Evolutionary conservation across 331 rosid species (phyloP).

Genomic region (Saraca asoca): DNA sequence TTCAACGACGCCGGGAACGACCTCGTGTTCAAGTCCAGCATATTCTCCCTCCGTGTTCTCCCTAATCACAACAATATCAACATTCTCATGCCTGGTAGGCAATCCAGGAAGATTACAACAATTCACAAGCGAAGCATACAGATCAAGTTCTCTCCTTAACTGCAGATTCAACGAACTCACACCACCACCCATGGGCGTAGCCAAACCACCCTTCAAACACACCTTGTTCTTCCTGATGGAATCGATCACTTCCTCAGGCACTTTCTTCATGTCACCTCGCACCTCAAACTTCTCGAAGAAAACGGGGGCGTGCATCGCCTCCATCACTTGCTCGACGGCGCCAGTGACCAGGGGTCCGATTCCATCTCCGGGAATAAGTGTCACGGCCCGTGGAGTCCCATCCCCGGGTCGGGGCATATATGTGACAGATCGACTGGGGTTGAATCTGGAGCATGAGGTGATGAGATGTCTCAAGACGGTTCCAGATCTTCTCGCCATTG

Average conservation of each 20-base stretch:
- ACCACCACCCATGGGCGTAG: slow-evolving; percentile 85
- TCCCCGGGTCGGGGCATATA: slow-evolving; percentile 93
- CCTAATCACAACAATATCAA: slow-evolving; percentile 81
- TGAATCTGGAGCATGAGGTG: slow-evolving; percentile 23
- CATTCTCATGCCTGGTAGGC: slow-evolving; percentile 72
- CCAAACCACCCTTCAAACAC: slow-evolving; percentile 79
- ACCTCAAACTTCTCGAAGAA: slow-evolving; percentile 71
- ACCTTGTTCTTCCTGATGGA: slow-evolving; percentile 84
- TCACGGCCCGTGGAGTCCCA: slow-evolving; percentile 72
- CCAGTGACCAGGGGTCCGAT: slow-evolving; percentile 78
- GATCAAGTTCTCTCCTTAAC: slow-evolving; percentile 82
- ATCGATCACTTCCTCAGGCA: slow-evolving; percentile 68
- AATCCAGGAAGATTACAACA: slow-evolving; percentile 77
- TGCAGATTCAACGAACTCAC: slow-evolving; percentile 77
- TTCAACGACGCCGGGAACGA: slow-evolving; percentile 91
- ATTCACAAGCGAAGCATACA: slow-evolving; percentile 83
- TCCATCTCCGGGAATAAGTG: slow-evolving; percentile 88
- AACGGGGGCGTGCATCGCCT: slow-evolving; percentile 83
- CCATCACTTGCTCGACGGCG: slow-evolving; percentile 87
- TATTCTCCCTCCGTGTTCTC: slow-evolving; percentile 94
- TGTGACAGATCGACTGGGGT: slow-evolving; percentile 61
- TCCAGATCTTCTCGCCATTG: slow-evolving; percentile 59
- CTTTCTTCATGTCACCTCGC: slow-evolving; percentile 65
- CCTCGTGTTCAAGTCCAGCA: slow-evolving; percentile 87
- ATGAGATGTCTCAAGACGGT: slow-evolving; percentile 46